Evolutionary conservation across 352 stramenopile genomes (phyloP).

Genomic region (Phytopythium vexans): DNA sequence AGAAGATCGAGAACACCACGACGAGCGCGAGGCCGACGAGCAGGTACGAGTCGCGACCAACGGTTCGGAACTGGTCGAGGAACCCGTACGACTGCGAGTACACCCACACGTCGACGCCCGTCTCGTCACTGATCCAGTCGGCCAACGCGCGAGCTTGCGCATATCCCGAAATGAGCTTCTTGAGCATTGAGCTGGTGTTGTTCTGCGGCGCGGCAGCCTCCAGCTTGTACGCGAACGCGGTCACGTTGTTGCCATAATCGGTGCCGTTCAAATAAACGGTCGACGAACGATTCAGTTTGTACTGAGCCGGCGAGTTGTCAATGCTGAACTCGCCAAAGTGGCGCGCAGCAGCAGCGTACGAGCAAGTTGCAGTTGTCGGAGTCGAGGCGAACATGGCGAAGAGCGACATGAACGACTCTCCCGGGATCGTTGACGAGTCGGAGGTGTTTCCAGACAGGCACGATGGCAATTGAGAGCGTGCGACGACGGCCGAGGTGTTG

Average conservation of each 20-base stretch:
- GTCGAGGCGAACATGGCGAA: constrained; percentile 66
- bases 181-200: constrained; percentile 32
- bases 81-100: constrained; percentile 63
- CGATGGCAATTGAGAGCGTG: constrained; percentile 18
- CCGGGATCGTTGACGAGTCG: constrained; percentile 31
- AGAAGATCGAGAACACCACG: constrained; percentile 47
- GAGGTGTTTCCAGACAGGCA: constrained; percentile 32
- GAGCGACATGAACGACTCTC: constrained; percentile 62
- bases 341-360: constrained; percentile 56
- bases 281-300: background rate
- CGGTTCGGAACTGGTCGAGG: constrained; percentile 68
- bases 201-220: constrained; percentile 33
- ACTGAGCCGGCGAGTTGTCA: constrained; percentile 31
- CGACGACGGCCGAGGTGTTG: constrained; percentile 11
- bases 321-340: constrained; percentile 71
- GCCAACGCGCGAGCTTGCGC: constrained; percentile 54
- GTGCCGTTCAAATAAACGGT: constrained; percentile 45
- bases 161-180: constrained; percentile 27
- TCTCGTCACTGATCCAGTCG: constrained; percentile 62
- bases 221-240: constrained; percentile 71
- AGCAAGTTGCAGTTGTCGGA: constrained; percentile 38
- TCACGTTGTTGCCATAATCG: constrained; percentile 43
- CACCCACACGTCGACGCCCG: constrained; percentile 64
- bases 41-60: constrained; percentile 48
- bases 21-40: constrained; percentile 42